These are phyloP conservation scores for Pythium monospermum DNA, from an alignment of 352 stramenopile genomes.

Conservation along the genomic window DNA sequence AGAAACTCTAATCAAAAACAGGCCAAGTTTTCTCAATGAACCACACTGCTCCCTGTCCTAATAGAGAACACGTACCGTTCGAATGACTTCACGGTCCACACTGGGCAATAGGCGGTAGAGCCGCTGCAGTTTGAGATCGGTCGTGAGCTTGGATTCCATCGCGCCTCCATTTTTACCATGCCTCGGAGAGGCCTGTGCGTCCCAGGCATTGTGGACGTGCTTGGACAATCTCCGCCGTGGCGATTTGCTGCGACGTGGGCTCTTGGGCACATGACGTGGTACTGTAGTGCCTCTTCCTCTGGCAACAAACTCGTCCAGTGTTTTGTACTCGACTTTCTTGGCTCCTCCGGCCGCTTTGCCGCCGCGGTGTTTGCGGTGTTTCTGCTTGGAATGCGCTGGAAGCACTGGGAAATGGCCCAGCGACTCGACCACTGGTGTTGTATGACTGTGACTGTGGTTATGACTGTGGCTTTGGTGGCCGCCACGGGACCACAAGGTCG, in stretches of 20 bases:
- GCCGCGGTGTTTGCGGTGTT: conserved; percentile 1
- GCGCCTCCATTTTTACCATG: neutral
- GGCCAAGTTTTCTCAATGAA: conserved; percentile 6
- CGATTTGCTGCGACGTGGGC: too few species aligned
- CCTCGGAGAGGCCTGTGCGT: conserved; percentile 13
- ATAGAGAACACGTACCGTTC: conserved; percentile 30
- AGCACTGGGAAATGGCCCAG: conserved; percentile 53
- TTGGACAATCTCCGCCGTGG: too few species aligned
- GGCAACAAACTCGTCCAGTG: conserved; percentile 10
- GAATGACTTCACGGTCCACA: conserved; percentile 48
- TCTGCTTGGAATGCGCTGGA: conserved; percentile 29
- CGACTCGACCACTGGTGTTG: conserved; percentile 34
- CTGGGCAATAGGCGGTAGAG: conserved; percentile 50
- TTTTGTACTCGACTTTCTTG: conserved; percentile 7
- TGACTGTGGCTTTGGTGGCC: neutral
- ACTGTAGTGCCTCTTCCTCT: too few species aligned
- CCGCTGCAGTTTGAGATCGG: conserved; percentile 61
- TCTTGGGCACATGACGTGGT: neutral
- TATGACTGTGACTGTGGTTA: conserved; percentile 13
- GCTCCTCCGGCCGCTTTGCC: too few species aligned
- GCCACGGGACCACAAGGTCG: conserved; percentile 10
- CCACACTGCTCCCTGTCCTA: neutral
- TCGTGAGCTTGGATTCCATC: conserved; percentile 47
- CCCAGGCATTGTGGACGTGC: conserved; percentile 17
- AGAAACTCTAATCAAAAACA: conserved; percentile 45